These are phyloP conservation scores for Teunomyces stri DNA, from an alignment of 805 yeast species.

Conservation along the genomic window DNA sequence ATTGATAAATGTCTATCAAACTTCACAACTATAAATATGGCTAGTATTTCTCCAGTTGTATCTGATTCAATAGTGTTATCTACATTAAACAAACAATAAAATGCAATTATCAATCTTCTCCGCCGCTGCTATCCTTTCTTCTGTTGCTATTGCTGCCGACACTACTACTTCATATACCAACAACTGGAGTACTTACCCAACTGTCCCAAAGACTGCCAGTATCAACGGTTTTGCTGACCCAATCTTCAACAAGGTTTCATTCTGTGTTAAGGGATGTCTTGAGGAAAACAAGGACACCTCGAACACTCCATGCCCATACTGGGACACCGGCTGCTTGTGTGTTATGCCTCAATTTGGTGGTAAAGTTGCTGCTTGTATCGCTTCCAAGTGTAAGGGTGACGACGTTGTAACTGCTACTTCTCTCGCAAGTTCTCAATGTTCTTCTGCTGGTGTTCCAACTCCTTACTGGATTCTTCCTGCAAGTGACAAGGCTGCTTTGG, in stretches of 20 bases:
- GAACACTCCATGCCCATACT: constrained; percentile 43
- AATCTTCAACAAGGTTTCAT: constrained; percentile 34
- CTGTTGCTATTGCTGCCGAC: constrained; percentile 17
- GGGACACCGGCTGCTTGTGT: constrained; percentile 48
- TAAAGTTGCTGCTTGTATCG: constrained; percentile 33
- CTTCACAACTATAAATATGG: neutral
- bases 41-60: neutral
- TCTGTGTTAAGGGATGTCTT: constrained; percentile 41
- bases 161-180: constrained; percentile 25
- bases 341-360: constrained; percentile 37
- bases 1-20: neutral
- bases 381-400: constrained; percentile 23
- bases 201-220: constrained; percentile 45
- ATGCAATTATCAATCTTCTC: constrained; percentile 2
- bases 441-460: constrained; percentile 34
- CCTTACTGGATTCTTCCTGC: constrained; percentile 30
- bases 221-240: constrained; percentile 51
- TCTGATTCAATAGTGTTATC: neutral
- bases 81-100: neutral
- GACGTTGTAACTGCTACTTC: constrained; percentile 29
- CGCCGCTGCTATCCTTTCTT: constrained; percentile 11
- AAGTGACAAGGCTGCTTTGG: constrained; percentile 22
- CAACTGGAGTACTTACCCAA: constrained; percentile 38
- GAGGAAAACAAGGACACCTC: constrained; percentile 27
- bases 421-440: constrained; percentile 33